Evolutionary conservation across 768 basidiomycete species (phyloP).

Genomic region (Trametes cubensis): DNA sequence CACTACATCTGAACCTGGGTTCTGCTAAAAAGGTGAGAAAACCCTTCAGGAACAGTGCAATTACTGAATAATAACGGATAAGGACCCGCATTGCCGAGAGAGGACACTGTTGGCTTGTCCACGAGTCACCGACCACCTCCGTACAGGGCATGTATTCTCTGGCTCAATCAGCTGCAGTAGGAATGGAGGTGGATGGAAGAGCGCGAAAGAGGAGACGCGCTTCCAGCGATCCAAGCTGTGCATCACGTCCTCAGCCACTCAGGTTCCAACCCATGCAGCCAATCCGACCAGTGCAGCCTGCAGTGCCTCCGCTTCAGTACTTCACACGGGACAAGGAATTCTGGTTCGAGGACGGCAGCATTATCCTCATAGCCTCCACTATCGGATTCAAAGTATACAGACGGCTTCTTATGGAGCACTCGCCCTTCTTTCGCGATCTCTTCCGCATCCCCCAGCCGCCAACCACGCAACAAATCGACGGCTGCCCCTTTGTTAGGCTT

Average conservation of each 20-base stretch:
- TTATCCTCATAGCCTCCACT: constrained; percentile 31
- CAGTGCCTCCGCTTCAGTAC: neutral
- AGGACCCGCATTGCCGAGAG: neutral
- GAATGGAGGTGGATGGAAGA: neutral
- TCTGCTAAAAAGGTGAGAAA: too few species aligned
- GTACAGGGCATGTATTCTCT: too few species aligned
- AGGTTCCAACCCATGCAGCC: neutral
- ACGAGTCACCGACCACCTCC: too few species aligned
- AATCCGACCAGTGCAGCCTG: too few species aligned
- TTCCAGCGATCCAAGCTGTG: neutral
- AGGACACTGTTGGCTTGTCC: neutral
- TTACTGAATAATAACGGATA: too few species aligned
- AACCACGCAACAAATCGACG: neutral
- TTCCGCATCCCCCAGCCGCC: constrained; percentile 6
- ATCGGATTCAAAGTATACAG: constrained; percentile 32
- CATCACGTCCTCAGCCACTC: neutral
- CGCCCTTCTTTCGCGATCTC: constrained; percentile 29
- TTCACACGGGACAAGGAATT: constrained; percentile 19
- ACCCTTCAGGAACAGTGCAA: too few species aligned
- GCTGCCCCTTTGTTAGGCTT: constrained; percentile 1
- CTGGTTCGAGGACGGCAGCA: constrained; percentile 35
- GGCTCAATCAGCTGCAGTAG: too few species aligned
- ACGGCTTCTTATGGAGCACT: constrained; percentile 29
- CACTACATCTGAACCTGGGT: too few species aligned
- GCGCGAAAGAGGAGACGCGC: neutral